These are phyloP conservation scores for Microcos paniculata DNA, from an alignment of 345 rosid species.

Conservation along the genomic window DNA sequence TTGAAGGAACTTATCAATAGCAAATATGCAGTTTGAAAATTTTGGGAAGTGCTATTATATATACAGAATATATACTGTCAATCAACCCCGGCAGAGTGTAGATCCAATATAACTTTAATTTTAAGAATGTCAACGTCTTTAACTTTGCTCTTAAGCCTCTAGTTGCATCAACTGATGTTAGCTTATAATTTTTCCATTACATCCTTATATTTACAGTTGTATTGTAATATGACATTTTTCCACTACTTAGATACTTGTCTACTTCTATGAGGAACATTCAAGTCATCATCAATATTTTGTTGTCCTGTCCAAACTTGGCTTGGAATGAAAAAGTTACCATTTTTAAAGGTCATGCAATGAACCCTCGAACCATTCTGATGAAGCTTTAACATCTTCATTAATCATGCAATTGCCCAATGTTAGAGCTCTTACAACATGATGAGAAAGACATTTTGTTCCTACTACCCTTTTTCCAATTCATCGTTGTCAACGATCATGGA, in stretches of 20 bases:
- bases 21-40: background rate
- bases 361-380: background rate
- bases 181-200: background rate
- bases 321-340: background rate
- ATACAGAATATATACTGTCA: background rate
- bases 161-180: background rate
- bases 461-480: too few species aligned
- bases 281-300: background rate
- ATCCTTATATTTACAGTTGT: background rate
- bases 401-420: background rate
- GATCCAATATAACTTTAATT: background rate
- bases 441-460: background rate
- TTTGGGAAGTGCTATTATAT: background rate
- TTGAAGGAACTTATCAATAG: background rate
- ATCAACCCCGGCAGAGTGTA: background rate
- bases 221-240: background rate
- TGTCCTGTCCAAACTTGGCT: background rate
- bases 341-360: background rate
- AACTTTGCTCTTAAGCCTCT: background rate
- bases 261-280: background rate
- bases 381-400: background rate
- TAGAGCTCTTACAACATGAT: background rate
- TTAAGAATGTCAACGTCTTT: background rate
- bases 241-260: background rate
- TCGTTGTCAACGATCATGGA: background rate